These are phyloP conservation scores for Fomitiporia mediterranea DNA, from an alignment of 1,284 basidiomycete species.

Conservation along the genomic window DNA sequence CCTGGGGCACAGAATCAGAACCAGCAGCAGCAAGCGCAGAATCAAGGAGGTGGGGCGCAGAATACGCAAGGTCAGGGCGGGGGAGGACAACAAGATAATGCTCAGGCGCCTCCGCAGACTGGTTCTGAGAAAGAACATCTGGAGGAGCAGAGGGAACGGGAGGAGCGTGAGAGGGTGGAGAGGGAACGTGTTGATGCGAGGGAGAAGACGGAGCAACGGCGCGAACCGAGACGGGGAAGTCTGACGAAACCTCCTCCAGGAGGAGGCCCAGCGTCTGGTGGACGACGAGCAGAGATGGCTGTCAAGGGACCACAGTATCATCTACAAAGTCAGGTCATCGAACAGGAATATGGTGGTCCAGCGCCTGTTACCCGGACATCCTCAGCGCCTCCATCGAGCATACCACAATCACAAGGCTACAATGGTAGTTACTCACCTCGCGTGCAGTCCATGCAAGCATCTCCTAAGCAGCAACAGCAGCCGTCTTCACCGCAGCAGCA, in stretches of 20 bases:
- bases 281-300: slow-evolving; percentile 77
- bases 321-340: slow-evolving; percentile 88
- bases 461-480: neutral
- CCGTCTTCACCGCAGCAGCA: neutral
- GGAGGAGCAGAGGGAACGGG: slow-evolving; percentile 43
- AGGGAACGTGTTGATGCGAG: slow-evolving; percentile 30
- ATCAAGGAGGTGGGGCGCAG: neutral
- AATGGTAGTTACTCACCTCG: slow-evolving; percentile 7
- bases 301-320: slow-evolving; percentile 89
- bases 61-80: slow-evolving; percentile 11
- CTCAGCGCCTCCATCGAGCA: slow-evolving; percentile 23
- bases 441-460: neutral
- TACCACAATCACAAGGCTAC: slow-evolving; percentile 23
- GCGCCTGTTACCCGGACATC: slow-evolving; percentile 21
- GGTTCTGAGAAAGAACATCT: slow-evolving; percentile 39
- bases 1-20: slow-evolving; percentile 10
- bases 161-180: slow-evolving; percentile 30
- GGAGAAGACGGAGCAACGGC: slow-evolving; percentile 32
- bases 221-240: slow-evolving; percentile 35
- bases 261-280: slow-evolving; percentile 47
- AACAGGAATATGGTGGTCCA: slow-evolving; percentile 65
- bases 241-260: slow-evolving; percentile 49
- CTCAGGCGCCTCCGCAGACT: slow-evolving; percentile 36
- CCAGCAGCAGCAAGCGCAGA: slow-evolving; percentile 16
- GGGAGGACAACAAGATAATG: slow-evolving; percentile 29